A percentile compares a stretch with the other conserved stretches of the same genome.
Evolutionary conservation across 345 rosid species (phyloP).

Genomic region (Hevea brasiliensis): DNA sequence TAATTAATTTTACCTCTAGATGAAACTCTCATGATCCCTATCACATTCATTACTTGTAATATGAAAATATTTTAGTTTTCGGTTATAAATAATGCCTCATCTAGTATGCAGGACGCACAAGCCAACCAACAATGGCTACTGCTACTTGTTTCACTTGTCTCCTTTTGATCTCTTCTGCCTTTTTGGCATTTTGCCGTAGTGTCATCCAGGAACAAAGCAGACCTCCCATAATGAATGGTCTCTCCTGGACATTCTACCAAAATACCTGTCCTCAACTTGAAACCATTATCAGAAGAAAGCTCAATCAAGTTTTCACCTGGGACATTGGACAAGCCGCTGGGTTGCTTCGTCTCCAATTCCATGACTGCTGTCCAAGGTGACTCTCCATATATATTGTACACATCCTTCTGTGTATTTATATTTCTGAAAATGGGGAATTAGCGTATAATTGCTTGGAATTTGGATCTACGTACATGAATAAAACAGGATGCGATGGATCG

Average conservation of each 20-base stretch:
- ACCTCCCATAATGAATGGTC: constrained; percentile 46
- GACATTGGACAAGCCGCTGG: constrained; percentile 88
- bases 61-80: too few relatives aligned
- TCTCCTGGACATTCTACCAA: constrained; percentile 68
- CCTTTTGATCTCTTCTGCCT: constrained; percentile 17
- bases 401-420: too few relatives aligned
- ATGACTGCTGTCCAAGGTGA: constrained; percentile 81
- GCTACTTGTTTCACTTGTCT: constrained; percentile 3
- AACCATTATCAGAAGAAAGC: constrained; percentile 53
- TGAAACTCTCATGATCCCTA: too few relatives aligned
- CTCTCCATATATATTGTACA: not conserved
- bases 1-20: too few relatives aligned
- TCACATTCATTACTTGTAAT: too few relatives aligned
- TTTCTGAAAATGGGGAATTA: too few relatives aligned
- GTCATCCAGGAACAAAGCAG: constrained; percentile 12
- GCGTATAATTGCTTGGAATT: too few relatives aligned
- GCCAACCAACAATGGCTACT: constrained; percentile 13
- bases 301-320: constrained; percentile 53
- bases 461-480: too few relatives aligned
- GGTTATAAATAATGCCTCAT: too few relatives aligned
- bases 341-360: constrained; percentile 79
- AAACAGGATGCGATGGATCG: constrained; percentile 86
- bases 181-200: constrained; percentile 1
- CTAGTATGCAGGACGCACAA: too few relatives aligned
- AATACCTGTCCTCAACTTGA: constrained; percentile 64